Conservation (phyloP, 2,329 filamentous ascomycete genomes). For the Aspergillus brasiliensis region DNA sequence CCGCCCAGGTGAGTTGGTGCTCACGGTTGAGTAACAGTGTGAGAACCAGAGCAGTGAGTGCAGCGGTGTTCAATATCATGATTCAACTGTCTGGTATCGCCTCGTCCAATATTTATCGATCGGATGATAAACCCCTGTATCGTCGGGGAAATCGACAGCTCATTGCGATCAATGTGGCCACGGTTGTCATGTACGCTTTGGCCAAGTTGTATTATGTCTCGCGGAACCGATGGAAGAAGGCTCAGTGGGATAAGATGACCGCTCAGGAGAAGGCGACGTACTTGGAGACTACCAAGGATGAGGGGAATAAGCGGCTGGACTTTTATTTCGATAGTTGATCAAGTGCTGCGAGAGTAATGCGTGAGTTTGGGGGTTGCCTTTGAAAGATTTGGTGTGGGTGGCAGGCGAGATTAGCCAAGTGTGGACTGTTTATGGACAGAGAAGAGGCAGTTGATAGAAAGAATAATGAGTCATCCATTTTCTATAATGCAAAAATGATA, state of each 20-base stretch:
- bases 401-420: too few relatives aligned
- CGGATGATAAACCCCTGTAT: slow-evolving; percentile 56
- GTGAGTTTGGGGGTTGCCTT: too few relatives aligned
- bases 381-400: too few relatives aligned
- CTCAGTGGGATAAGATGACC: slow-evolving; percentile 49
- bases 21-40: slow-evolving; percentile 39
- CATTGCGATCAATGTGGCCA: slow-evolving; percentile 51
- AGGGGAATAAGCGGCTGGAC: slow-evolving; percentile 58
- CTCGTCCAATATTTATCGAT: slow-evolving; percentile 29
- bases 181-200: slow-evolving; percentile 52
- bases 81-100: slow-evolving; percentile 40
- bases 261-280: slow-evolving; percentile 53
- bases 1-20: slow-evolving; percentile 26
- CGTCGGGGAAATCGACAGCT: slow-evolving; percentile 54
- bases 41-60: slow-evolving; percentile 38
- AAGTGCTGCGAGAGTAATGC: neutral
- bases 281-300: slow-evolving; percentile 52
- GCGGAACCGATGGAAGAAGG: slow-evolving; percentile 38
- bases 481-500: too few relatives aligned
- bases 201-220: slow-evolving; percentile 33
- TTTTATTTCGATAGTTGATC: slow-evolving; percentile 57
- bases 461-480: too few relatives aligned
- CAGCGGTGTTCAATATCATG: slow-evolving; percentile 45
- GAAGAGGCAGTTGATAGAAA: too few relatives aligned
- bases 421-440: too few relatives aligned